These are phyloP conservation scores for Globisporangium okanoganense DNA, from an alignment of 352 stramenopile genomes.

Conservation along the genomic window DNA sequence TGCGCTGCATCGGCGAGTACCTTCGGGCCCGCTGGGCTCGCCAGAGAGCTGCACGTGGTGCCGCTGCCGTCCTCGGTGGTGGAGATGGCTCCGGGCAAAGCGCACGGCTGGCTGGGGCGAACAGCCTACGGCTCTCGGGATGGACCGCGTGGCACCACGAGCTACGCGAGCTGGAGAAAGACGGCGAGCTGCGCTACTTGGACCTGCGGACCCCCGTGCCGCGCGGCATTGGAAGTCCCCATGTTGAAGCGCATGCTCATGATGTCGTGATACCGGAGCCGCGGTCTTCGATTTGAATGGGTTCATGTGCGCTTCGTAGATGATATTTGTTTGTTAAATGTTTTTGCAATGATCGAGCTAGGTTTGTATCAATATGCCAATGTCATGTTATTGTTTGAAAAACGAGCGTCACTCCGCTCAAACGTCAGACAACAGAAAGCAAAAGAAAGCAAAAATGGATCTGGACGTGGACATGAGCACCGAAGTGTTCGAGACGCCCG, in stretches of 20 bases:
- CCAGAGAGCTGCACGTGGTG: background rate
- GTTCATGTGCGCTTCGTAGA: background rate
- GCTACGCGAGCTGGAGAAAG: slow-evolving; percentile 11
- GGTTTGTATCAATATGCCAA: background rate
- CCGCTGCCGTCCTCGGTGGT: background rate
- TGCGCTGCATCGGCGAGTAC: slow-evolving; percentile 9
- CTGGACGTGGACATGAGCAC: slow-evolving; percentile 41
- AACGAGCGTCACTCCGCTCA: too few relatives aligned
- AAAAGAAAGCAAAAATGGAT: background rate
- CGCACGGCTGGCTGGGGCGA: too few relatives aligned
- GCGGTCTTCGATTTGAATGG: background rate
- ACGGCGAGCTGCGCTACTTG: slow-evolving; percentile 7
- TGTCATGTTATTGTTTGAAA: background rate
- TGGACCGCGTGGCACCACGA: slow-evolving; percentile 17
- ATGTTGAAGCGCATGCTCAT: background rate
- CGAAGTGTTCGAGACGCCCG: slow-evolving; percentile 76
- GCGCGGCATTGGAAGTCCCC: background rate
- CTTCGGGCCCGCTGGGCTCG: background rate
- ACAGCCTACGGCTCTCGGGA: slow-evolving; percentile 6
- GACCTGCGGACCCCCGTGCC: slow-evolving; percentile 5
- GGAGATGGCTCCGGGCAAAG: background rate
- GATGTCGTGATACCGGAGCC: background rate
- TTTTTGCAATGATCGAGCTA: background rate
- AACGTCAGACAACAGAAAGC: too few relatives aligned
- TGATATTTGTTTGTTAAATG: background rate